These are phyloP conservation scores for Populus deltoides DNA, from an alignment of 345 rosid species.

Conservation along the genomic window DNA sequence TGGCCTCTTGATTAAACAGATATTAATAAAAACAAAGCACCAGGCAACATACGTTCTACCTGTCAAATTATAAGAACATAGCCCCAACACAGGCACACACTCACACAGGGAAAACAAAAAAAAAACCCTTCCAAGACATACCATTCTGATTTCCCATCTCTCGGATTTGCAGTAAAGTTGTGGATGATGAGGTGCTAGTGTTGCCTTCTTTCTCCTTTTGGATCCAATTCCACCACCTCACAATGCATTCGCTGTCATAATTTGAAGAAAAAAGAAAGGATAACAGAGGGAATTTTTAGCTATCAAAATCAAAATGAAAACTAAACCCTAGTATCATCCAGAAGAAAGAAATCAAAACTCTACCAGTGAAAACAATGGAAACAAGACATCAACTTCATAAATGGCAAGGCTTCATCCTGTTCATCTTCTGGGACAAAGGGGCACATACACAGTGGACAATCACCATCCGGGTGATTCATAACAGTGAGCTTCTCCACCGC, in stretches of 20 bases:
- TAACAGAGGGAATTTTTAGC: slow-evolving; percentile 2
- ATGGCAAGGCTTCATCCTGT: slow-evolving; percentile 44
- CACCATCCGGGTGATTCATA: slow-evolving; percentile 90
- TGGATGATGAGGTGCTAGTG: slow-evolving; percentile 22
- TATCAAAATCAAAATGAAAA: neutral
- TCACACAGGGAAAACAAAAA: neutral
- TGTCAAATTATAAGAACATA: neutral
- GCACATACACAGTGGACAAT: slow-evolving; percentile 75
- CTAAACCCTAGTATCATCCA: neutral
- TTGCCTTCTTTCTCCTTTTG: slow-evolving; percentile 45
- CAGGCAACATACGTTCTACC: neutral
- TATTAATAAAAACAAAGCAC: neutral
- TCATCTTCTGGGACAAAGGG: slow-evolving; percentile 63
- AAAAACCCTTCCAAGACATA: slow-evolving; percentile 16
- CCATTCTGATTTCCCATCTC: slow-evolving; percentile 38
- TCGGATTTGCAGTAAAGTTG: slow-evolving; percentile 19
- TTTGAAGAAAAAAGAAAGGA: slow-evolving; percentile 8
- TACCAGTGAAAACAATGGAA: slow-evolving; percentile 94
- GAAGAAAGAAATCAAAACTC: slow-evolving; percentile 6
- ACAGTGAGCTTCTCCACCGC: slow-evolving; percentile 73
- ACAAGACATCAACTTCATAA: slow-evolving; percentile 99
- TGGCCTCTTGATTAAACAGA: neutral
- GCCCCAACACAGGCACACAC: neutral
- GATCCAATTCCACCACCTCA: slow-evolving; percentile 91
- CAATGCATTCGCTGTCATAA: slow-evolving; percentile 70